These are phyloP conservation scores for Aureobasidium sp. DNA, from an alignment of 2,329 filamentous ascomycete species.

Conservation along the genomic window DNA sequence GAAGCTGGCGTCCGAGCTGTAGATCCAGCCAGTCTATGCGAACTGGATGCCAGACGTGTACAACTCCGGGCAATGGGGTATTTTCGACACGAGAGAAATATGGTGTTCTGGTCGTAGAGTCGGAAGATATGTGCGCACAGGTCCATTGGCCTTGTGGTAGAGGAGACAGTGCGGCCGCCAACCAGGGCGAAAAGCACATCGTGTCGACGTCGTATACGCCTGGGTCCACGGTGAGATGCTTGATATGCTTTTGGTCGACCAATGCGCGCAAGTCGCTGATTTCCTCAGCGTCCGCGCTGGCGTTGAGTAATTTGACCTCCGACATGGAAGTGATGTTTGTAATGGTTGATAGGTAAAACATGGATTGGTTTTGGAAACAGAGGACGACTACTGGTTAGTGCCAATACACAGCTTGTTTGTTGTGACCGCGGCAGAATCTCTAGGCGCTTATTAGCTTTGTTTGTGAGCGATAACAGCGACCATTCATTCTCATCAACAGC, in stretches of 20 bases:
- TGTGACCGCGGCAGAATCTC: background rate
- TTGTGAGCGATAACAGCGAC: background rate
- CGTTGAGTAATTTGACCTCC: constrained; percentile 15
- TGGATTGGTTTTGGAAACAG: background rate
- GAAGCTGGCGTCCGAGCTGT: constrained; percentile 5
- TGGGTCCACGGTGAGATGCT: constrained; percentile 34
- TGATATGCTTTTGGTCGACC: constrained; percentile 29
- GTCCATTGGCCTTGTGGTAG: constrained; percentile 36
- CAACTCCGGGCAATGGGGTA: constrained; percentile 19
- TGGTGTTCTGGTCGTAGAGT: constrained; percentile 19
- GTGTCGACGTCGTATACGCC: constrained; percentile 27
- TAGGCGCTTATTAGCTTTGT: background rate
- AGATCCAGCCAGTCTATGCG: constrained; percentile 31
- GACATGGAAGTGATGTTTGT: background rate
- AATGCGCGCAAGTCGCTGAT: constrained; percentile 32
- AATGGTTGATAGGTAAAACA: background rate
- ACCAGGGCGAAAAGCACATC: constrained; percentile 26
- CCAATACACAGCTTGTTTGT: background rate
- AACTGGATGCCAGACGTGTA: constrained; percentile 28
- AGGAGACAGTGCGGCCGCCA: constrained; percentile 29
- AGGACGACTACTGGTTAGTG: background rate
- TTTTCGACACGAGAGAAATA: background rate
- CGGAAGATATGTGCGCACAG: constrained; percentile 26
- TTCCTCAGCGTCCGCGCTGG: constrained; percentile 14
- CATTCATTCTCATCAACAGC: too few species aligned